Base-by-base conservation (phyloP, 169 alveolate genomes). In the Eimeria falciformis region DNA sequence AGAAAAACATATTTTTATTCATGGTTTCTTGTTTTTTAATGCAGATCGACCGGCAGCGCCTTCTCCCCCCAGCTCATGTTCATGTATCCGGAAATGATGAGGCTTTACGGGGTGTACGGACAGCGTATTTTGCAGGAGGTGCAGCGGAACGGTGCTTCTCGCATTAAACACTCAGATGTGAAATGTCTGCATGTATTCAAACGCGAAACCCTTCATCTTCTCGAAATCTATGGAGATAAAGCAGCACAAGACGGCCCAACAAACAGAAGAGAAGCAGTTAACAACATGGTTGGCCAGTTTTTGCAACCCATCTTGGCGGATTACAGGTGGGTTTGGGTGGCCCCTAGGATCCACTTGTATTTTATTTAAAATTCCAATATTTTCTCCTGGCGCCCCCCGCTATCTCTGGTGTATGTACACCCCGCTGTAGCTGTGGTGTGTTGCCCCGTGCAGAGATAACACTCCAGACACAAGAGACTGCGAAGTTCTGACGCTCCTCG, bases 41-140 rank as follows among this genome's bases (percentile, higher is more conserved):
- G 47, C 90, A 92, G 94, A 27, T 69, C 91, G 33, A 86, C 85
- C 14, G 94, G 94, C 5, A 53, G 92, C 37, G 94, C 94, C 7
- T 92, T 85, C 68, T 68, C 93, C 5, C 90, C 90, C 6, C 95
- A 92, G 88, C 56, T 92, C 71, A 21, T 46, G 73, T 46, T 9
- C 17, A 7, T 92, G 7, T 92, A 92, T 46, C 78, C 23, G 50
- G 91, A 83, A 40, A 68, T 92, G 88, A 71, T 92, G 83, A 58
- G 55, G 40, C 47, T 85, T 11, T 92, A 92, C 81, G 83, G 82
- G 6, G 25, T 69, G 73, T 92, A 86, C 62, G 84, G 93, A 25
- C 91, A 75, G 85, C 79, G 75, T 12, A 81, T 91, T 9, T 17
- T 85, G 56, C 46, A 27, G 18, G 92, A 81, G 25, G 94, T 91